Evolutionary conservation across 2,329 filamentous ascomycete species (phyloP).

Genomic region (Fusarium gaditjirri): DNA sequence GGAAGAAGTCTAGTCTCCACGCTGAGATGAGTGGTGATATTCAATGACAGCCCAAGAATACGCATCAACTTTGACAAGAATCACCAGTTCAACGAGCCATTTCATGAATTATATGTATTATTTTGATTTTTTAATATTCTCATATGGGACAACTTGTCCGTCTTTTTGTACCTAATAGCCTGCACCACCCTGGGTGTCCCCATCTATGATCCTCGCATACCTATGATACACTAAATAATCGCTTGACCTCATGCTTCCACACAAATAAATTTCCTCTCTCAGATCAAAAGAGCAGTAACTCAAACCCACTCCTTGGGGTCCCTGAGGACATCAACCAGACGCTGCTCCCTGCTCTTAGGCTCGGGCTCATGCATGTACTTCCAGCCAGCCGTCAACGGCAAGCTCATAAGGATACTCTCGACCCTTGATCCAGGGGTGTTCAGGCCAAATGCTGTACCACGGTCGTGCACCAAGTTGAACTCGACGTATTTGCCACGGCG

Average conservation of each 20-base stretch:
- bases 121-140: slow-evolving; percentile 5
- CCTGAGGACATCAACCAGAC: slow-evolving; percentile 77
- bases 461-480: slow-evolving; percentile 97
- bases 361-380: slow-evolving; percentile 93
- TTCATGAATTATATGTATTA: slow-evolving; percentile 6
- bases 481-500: slow-evolving; percentile 95
- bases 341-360: slow-evolving; percentile 79
- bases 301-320: slow-evolving; percentile 75
- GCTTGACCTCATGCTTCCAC: slow-evolving; percentile 16
- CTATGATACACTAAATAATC: slow-evolving; percentile 39
- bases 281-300: slow-evolving; percentile 10
- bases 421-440: slow-evolving; percentile 91
- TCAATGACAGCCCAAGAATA: neutral
- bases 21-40: slow-evolving; percentile 2
- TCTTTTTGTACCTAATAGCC: slow-evolving; percentile 17
- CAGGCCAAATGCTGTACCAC: slow-evolving; percentile 92
- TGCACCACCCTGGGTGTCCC: slow-evolving; percentile 27
- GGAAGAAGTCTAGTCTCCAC: slow-evolving; percentile 5
- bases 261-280: slow-evolving; percentile 4
- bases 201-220: slow-evolving; percentile 36
- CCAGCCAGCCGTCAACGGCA: slow-evolving; percentile 93
- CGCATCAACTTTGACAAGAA: neutral
- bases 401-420: slow-evolving; percentile 97
- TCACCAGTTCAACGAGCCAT: neutral
- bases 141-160: neutral